These are phyloP conservation scores for Backusella australiensis DNA, from an alignment of 192 early-diverging fungal genomes.

Conservation along the genomic window DNA sequence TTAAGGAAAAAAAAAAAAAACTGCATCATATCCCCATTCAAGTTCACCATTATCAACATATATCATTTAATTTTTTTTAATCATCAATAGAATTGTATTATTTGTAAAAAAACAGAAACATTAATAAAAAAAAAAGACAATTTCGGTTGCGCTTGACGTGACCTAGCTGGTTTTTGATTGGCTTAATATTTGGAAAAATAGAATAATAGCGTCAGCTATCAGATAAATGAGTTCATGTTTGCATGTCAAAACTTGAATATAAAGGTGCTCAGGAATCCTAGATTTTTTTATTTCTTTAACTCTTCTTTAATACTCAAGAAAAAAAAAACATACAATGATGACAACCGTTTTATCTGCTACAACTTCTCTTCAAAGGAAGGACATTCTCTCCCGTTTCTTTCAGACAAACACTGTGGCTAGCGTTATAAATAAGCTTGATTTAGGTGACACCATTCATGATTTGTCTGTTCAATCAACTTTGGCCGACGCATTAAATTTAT, in stretches of 20 bases:
- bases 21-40: background rate
- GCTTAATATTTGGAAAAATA: background rate
- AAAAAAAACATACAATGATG: background rate
- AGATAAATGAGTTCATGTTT: constrained; percentile 5
- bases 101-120: background rate
- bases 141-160: background rate
- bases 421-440: constrained; percentile 11
- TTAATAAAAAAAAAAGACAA: background rate
- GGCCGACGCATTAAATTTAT: constrained; percentile 52
- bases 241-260: constrained; percentile 1
- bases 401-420: constrained; percentile 13
- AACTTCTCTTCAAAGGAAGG: background rate
- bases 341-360: background rate
- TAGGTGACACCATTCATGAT: constrained; percentile 35
- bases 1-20: background rate
- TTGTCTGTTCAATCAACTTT: constrained; percentile 47
- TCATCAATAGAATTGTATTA: background rate
- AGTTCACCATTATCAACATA: background rate
- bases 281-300: background rate
- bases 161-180: background rate
- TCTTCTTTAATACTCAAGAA: background rate
- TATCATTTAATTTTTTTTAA: background rate
- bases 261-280: background rate
- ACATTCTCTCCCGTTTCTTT: background rate
- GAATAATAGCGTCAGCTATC: constrained; percentile 3